phyloP scores from a whole-genome alignment of 441 rosid species.

The Lepidium campestre region DNA sequence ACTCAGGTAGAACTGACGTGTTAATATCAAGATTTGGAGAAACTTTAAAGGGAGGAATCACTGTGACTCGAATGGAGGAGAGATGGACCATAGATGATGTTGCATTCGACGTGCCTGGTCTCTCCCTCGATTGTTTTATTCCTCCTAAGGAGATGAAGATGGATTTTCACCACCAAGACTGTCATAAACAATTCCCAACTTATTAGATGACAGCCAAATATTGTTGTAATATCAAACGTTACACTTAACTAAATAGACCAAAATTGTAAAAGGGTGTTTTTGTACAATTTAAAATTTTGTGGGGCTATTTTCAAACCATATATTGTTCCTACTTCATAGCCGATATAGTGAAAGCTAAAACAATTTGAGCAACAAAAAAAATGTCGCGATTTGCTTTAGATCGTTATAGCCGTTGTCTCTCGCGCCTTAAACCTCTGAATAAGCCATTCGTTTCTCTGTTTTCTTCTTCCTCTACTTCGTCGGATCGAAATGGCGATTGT shows the following conservation, averaged over 20 bases:
- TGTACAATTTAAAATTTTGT: neutral
- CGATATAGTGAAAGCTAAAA: neutral
- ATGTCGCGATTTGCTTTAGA: conserved; percentile 15
- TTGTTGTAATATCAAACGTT: neutral
- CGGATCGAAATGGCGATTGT: conserved; percentile 8
- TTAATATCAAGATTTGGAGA: conserved; percentile 84
- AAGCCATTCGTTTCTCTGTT: neutral
- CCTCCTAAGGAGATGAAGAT: conserved; percentile 70
- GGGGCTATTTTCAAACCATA: neutral
- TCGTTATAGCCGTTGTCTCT: conserved; percentile 23
- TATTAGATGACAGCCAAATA: neutral
- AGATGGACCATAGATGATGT: conserved; percentile 77
- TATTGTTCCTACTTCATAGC: neutral
- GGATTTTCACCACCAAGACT: conserved; percentile 31
- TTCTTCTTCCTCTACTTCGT: conserved; percentile 22
- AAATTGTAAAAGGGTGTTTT: conserved; percentile 4
- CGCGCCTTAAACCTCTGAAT: conserved; percentile 12
- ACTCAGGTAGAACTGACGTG: conserved; percentile 60
- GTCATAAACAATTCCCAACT: neutral
- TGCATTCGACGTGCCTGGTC: conserved; percentile 75
- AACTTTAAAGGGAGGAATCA: conserved; percentile 59
- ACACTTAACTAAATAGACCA: neutral
- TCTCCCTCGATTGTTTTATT: conserved; percentile 76
- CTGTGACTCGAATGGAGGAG: conserved; percentile 76
- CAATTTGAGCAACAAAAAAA: neutral